These are phyloP conservation scores for Erodium trifolium DNA, from an alignment of 441 rosid genomes.

Conservation along the genomic window DNA sequence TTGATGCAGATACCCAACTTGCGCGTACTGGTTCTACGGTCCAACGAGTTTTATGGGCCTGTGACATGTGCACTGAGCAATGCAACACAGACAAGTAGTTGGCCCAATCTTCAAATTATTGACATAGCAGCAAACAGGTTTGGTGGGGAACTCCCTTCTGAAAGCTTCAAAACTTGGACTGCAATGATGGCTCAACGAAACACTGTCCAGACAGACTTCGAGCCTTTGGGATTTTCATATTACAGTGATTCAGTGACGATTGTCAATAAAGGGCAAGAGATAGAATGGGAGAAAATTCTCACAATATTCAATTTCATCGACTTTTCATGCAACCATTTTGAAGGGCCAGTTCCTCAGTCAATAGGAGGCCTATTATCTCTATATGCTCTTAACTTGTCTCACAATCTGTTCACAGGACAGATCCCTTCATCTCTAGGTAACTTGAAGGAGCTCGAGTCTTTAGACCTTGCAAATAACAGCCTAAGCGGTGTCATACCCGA, in stretches of 20 bases:
- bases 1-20: not conserved
- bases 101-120: slow-evolving; percentile 6
- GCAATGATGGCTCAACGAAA: not conserved
- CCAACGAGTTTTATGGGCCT: not conserved
- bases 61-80: not conserved
- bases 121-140: slow-evolving; percentile 2
- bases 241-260: not conserved
- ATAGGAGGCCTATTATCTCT: not conserved
- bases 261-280: not conserved
- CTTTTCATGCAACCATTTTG: slow-evolving; percentile 3
- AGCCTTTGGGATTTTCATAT: not conserved
- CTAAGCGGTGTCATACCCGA: slow-evolving; percentile 1
- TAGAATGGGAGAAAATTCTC: not conserved
- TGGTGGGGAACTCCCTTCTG: not conserved
- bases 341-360: not conserved
- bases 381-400: slow-evolving; percentile 3
- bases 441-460: slow-evolving; percentile 2
- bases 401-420: not conserved
- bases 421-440: slow-evolving; percentile 2
- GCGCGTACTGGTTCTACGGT: not conserved
- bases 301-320: not conserved
- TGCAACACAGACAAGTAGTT: not conserved
- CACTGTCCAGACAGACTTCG: not conserved
- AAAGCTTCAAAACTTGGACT: slow-evolving; percentile 4
- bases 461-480: slow-evolving; percentile 6